phyloP scores from a whole-genome alignment of 129 eudicot species.

The Pseudognaphalium luteoalbum region DNA sequence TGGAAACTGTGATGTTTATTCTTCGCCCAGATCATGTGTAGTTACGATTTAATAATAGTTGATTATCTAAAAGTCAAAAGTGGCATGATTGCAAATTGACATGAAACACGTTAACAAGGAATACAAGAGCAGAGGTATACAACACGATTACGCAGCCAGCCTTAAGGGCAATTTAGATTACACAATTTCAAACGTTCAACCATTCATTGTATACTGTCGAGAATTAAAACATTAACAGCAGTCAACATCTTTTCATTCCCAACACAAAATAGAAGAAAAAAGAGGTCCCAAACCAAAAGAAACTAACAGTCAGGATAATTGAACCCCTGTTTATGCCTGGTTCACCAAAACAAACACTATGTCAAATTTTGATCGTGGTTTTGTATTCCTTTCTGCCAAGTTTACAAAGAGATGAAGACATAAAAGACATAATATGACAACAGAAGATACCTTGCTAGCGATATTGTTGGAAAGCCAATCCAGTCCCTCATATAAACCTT shows the following conservation, averaged over 20 bases:
- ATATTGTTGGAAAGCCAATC: not conserved
- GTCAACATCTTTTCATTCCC: not conserved
- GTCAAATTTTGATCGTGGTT: not conserved
- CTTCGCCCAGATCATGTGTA: too few relatives aligned
- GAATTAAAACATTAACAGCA: not conserved
- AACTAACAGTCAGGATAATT: not conserved
- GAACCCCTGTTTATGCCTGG: not conserved
- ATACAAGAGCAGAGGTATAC: not conserved
- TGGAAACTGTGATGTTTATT: too few relatives aligned
- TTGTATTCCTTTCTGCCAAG: not conserved
- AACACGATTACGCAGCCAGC: not conserved
- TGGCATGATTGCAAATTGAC: not conserved
- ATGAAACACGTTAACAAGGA: not conserved
- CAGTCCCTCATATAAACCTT: not conserved
- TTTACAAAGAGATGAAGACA: not conserved
- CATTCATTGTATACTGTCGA: not conserved
- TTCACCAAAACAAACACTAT: not conserved
- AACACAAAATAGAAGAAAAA: not conserved
- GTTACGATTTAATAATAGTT: too few relatives aligned
- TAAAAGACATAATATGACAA: not conserved
- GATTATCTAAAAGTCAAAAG: too few relatives aligned
- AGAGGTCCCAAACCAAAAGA: not conserved
- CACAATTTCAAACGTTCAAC: not conserved
- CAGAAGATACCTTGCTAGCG: not conserved
- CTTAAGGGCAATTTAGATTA: not conserved